Conservation (phyloP, 805 yeast species). For the Nakazawaea molendinolei region DNA sequence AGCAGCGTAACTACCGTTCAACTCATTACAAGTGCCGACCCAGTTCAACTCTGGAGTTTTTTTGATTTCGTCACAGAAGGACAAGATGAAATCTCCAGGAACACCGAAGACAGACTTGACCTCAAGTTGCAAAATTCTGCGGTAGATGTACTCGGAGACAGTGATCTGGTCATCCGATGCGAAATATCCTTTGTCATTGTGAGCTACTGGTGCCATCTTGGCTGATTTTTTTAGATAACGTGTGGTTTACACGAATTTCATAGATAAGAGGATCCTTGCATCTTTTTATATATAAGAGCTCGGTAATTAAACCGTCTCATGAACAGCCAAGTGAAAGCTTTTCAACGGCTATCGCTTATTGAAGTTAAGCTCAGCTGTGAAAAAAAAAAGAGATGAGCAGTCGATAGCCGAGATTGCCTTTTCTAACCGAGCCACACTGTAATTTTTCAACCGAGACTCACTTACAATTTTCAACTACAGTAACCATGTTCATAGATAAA, state of each 20-base stretch:
- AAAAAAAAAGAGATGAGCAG: neutral
- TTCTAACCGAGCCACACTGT: too few relatives aligned
- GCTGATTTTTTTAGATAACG: too few relatives aligned
- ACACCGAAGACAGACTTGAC: constrained; percentile 46
- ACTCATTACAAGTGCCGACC: constrained; percentile 45
- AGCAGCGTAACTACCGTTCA: constrained; percentile 44
- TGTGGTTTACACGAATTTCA: too few relatives aligned
- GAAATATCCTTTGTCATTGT: neutral
- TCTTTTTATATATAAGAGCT: too few relatives aligned
- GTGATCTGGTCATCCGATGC: constrained; percentile 15
- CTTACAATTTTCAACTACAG: too few relatives aligned
- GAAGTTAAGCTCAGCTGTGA: neutral
- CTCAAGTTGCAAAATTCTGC: constrained; percentile 36
- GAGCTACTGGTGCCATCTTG: constrained; percentile 7
- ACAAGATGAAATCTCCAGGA: constrained; percentile 56
- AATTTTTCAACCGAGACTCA: too few relatives aligned
- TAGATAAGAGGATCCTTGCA: too few relatives aligned
- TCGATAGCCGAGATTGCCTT: constrained; percentile 9
- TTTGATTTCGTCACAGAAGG: constrained; percentile 38
- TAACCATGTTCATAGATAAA: too few relatives aligned
- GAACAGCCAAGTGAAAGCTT: constrained; percentile 1
- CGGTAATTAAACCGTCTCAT: too few relatives aligned
- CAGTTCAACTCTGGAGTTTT: constrained; percentile 22
- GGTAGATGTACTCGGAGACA: constrained; percentile 39
- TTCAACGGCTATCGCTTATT: neutral